Evolutionary conservation across 208 protist genomes (phyloP), one percentile per base, ranked within the genome.

Genomic region (Wallacemonas collosoma): DNA sequence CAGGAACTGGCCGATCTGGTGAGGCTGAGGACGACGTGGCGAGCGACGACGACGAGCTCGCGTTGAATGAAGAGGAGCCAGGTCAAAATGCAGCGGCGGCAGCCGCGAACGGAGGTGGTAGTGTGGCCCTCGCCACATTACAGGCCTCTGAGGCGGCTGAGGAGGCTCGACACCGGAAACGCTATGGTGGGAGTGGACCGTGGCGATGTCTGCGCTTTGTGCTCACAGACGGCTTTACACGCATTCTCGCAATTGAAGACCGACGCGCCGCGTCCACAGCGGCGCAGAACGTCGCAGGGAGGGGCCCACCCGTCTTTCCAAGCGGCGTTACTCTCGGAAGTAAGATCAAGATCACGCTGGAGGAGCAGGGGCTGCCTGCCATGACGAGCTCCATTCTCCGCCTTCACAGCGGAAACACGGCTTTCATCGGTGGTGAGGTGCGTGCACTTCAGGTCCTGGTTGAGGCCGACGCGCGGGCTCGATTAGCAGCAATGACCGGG

Each of bases 151-250:
- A 80, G 44, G 78, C 71, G 39, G 68, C 78, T 38, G 79, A 90
- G 26, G 73, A 76, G 44, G 75, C 75, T 1, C 75, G 65, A 9
- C 71, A 72, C 0, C 72, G 71, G 36, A 68, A 79, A 7, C 65
- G 70, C 15, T 43, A 69, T 26, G 40, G 35, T 6, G 58, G 54
- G 7, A 73, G 76, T 35, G 79, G 77, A 1, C 81, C 76, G 47
- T 82, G 79, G 80, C 83, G 86, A 1, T 78, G 75, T 44, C 77
- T 92, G 4, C 72, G 68, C 14, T 58, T 94, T 1, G 73, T 79
- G 36, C 64, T 94, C 9, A 87, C 87, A 0, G 87, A 92, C 58
- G 89, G 89, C n/a, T 92, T 88, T 47, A 83, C 81, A n/a, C 85
- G 87, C 38, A 51, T 89, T 2, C 58, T 91, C 43, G 89, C 87